Conservation (phyloP, 148 eudicot genomes). For the Beta vulgaris region DNA sequence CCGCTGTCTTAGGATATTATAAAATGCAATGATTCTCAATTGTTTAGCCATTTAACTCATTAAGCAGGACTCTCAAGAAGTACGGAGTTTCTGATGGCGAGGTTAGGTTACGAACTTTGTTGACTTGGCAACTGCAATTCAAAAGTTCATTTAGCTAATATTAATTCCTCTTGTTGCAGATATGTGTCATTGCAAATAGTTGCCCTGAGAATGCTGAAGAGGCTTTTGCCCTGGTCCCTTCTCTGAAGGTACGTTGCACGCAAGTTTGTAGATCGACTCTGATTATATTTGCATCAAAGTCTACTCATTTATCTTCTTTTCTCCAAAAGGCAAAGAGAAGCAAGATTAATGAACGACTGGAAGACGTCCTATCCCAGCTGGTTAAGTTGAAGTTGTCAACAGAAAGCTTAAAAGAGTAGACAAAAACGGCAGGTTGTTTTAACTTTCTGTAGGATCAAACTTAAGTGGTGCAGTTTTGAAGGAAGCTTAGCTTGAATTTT, state of each 20-base stretch:
- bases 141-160: background rate
- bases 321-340: conserved; percentile 46
- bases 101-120: conserved; percentile 41
- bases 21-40: background rate
- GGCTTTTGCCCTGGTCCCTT: conserved; percentile 69
- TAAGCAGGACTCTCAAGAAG: conserved; percentile 57
- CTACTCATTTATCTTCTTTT: conserved; percentile 1
- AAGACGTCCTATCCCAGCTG: conserved; percentile 48
- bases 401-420: conserved; percentile 29
- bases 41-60: conserved; percentile 52
- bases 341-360: conserved; percentile 49
- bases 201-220: conserved; percentile 67
- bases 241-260: conserved; percentile 62
- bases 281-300: background rate
- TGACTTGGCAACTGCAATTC: background rate
- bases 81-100: conserved; percentile 72
- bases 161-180: conserved; percentile 38
- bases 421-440: background rate
- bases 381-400: conserved; percentile 38
- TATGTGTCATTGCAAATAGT: conserved; percentile 71
- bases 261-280: background rate
- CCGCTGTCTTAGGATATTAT: background rate
- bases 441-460: background rate
- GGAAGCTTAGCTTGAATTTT: background rate
- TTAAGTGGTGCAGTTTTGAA: background rate